Base-by-base conservation (phyloP, 768 basidiomycete species). In the Suillus placidus region DNA sequence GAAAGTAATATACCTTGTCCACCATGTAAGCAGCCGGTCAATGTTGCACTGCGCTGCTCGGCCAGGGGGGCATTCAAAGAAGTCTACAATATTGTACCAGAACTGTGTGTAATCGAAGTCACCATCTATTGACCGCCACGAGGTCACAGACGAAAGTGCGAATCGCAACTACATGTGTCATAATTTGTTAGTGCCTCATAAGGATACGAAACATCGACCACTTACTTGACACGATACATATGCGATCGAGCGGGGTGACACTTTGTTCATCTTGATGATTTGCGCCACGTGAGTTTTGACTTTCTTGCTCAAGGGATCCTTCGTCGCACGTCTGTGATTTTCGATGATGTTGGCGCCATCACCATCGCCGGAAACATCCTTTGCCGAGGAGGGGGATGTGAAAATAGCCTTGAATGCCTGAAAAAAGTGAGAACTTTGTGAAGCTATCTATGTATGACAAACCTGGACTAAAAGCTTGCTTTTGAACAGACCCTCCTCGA, bases 361-460 rank as follows among this genome's bases (percentile, higher is more conserved):
- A 9, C 61, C 63, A 43, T 51, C 43, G 20, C n/a, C 51, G 1
- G 6, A 47, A 20, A 57, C 49, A 0, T 62, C 61, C 14, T 37
- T 43, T 20, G 63, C 58, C 5, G 68, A 71, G 16, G 69, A 67
- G 5, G 71, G 71, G 16, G 65, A 67, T 2, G 67, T 45, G 32
- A 70, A 68, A 9, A 70, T 52, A 40, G 52, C 60, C 64, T 63
- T 64, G 56, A 61, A 67, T 6, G 67, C 65, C 69, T 70, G 32
- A 18, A 4, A 12, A 47, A 47, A 20, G 45, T 47, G 3, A 47
- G 20, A 47, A n/a, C 2, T 45, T n/a, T 4, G 10, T 23, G 4
- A 13, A 47, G 10, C 23, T 12, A 0, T 13, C 3, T 3, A 13
- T 6, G 7, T 23, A 23, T 2, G n/a, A 47, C n/a, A 12, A 4